These are phyloP conservation scores for Saccharomycopsis olivae DNA, from an alignment of 805 yeast genomes.

Conservation along the genomic window DNA sequence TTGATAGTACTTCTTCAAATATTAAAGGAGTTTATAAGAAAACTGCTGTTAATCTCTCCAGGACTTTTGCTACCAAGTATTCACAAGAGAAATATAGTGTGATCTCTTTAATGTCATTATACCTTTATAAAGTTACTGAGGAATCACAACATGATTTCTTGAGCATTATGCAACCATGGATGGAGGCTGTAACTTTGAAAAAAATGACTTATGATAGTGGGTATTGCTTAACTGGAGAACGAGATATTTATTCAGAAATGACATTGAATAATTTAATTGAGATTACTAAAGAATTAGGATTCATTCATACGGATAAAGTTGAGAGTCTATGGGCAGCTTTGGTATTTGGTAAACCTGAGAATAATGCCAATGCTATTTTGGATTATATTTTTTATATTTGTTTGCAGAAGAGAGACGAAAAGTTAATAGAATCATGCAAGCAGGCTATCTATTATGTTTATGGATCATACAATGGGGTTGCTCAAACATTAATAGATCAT, in stretches of 20 bases:
- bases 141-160: constrained; percentile 67
- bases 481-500: constrained; percentile 57
- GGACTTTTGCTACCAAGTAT: constrained; percentile 52
- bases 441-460: constrained; percentile 77
- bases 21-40: constrained; percentile 81
- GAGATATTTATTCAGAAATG: constrained; percentile 41
- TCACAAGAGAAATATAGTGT: constrained; percentile 51
- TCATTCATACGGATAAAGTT: constrained; percentile 70
- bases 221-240: constrained; percentile 15
- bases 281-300: constrained; percentile 69
- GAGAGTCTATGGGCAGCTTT: constrained; percentile 94
- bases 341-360: constrained; percentile 62
- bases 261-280: constrained; percentile 73
- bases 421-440: constrained; percentile 67
- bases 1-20: constrained; percentile 54
- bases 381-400: constrained; percentile 62
- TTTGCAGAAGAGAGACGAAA: constrained; percentile 56
- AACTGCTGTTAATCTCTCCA: constrained; percentile 70
- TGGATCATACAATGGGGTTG: constrained; percentile 37
- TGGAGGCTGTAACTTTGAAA: constrained; percentile 67
- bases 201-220: constrained; percentile 32
- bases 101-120: constrained; percentile 63
- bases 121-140: constrained; percentile 48
- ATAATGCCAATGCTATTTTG: constrained; percentile 62
- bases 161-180: constrained; percentile 83